These are phyloP conservation scores for Chlamydomonas sp. DNA, from an alignment of 139 green algal species.

Conservation along the genomic window DNA sequence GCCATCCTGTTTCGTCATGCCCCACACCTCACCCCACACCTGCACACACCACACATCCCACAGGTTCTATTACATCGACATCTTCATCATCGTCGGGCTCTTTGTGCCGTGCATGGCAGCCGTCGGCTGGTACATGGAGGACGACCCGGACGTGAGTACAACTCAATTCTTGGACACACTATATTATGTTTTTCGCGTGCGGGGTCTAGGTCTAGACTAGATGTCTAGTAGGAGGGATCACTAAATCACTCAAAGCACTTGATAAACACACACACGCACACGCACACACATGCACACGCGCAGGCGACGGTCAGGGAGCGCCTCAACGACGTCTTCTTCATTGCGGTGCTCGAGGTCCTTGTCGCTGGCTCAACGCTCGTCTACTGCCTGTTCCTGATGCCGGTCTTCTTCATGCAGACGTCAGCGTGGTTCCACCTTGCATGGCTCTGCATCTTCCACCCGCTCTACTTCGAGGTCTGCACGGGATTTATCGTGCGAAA, in stretches of 20 bases:
- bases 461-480: conserved; percentile 22
- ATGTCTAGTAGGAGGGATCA: too few species aligned
- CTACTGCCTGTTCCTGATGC: conserved; percentile 21
- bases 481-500: too few species aligned
- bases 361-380: conserved; percentile 14
- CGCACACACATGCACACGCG: too few species aligned
- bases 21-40: too few species aligned
- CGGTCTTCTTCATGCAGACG: not conserved
- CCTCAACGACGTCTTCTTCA: conserved; percentile 7
- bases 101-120: conserved; percentile 17
- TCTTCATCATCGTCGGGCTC: conserved; percentile 7
- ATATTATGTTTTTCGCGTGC: too few species aligned
- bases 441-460: conserved; percentile 18
- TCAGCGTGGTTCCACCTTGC: conserved; percentile 15
- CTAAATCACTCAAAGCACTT: too few species aligned
- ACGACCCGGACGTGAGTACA: not conserved
- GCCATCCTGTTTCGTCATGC: too few species aligned
- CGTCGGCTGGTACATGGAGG: conserved; percentile 15
- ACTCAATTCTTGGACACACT: too few species aligned
- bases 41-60: not conserved
- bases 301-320: not conserved
- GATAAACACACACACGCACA: too few species aligned
- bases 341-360: conserved; percentile 9
- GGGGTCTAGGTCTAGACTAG: too few species aligned
- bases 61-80: conserved; percentile 15